These are phyloP conservation scores for Pezicula rhizophila DNA, from an alignment of 2,329 filamentous ascomycete species.

Conservation along the genomic window DNA sequence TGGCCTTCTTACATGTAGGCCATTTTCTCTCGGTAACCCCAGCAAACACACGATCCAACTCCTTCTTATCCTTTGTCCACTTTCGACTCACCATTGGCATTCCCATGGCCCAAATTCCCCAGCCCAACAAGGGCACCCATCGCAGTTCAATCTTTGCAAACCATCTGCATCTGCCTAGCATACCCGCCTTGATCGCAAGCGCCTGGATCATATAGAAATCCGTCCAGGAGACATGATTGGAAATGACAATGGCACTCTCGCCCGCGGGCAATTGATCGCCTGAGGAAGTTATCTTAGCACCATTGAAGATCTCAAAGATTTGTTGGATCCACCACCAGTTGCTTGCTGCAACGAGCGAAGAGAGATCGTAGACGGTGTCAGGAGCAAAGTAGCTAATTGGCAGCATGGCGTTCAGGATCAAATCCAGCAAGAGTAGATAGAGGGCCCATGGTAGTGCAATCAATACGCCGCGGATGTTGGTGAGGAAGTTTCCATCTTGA, in stretches of 20 bases:
- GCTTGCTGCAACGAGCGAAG: conserved; percentile 46
- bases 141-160: conserved; percentile 56
- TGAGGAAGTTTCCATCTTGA: conserved; percentile 18
- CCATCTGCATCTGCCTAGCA: conserved; percentile 57
- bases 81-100: conserved; percentile 58
- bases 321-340: conserved; percentile 52
- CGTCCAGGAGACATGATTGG: conserved; percentile 55
- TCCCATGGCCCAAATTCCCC: conserved; percentile 59
- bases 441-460: conserved; percentile 46
- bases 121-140: conserved; percentile 54
- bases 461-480: conserved; percentile 36
- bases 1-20: conserved; percentile 47
- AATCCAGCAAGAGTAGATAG: conserved; percentile 45
- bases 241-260: conserved; percentile 55
- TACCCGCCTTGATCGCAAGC: conserved; percentile 44
- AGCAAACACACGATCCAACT: conserved; percentile 51
- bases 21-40: conserved; percentile 45
- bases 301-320: conserved; percentile 50
- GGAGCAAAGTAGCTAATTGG: conserved; percentile 42
- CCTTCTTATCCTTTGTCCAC: conserved; percentile 50
- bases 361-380: conserved; percentile 44
- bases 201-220: conserved; percentile 62
- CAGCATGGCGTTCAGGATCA: conserved; percentile 43
- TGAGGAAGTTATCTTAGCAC: conserved; percentile 45
- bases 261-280: conserved; percentile 43